Conservation (phyloP, 2,329 filamentous ascomycete genomes). For the Verticillium nonalfalfae region DNA sequence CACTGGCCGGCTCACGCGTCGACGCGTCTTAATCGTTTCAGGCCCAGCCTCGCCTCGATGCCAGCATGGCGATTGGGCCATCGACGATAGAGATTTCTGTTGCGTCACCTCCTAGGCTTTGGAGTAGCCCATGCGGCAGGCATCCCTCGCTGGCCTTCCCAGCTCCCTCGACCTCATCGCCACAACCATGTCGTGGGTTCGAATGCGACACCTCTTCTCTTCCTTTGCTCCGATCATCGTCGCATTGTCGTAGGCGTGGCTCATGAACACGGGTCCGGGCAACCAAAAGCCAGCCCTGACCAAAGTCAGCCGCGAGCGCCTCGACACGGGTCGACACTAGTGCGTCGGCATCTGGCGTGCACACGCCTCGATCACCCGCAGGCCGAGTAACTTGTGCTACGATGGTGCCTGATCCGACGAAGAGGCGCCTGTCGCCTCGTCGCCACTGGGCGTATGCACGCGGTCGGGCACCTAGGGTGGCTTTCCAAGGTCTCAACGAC, state of each 20-base stretch:
- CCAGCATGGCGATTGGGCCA: not conserved
- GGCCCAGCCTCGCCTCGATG: not conserved
- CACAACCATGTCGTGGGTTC: not conserved
- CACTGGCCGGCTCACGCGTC: not conserved
- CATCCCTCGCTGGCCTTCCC: not conserved
- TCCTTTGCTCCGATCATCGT: not conserved
- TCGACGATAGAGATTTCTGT: not conserved
- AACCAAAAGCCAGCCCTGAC: not conserved
- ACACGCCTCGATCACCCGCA: not conserved
- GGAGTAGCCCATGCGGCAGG: not conserved
- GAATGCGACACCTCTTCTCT: not conserved
- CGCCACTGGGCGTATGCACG: not conserved
- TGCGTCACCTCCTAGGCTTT: not conserved
- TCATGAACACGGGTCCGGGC: not conserved
- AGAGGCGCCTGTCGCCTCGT: slow-evolving; percentile 1
- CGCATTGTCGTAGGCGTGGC: not conserved
- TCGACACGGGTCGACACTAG: not conserved
- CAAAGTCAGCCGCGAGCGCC: not conserved
- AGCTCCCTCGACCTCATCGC: not conserved
- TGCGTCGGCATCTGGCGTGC: not conserved
- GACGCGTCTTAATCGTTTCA: not conserved
- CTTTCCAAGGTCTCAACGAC: not conserved
- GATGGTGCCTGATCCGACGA: slow-evolving; percentile 2
- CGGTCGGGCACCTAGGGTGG: not conserved
- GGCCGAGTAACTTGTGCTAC: not conserved